Percentiles rank a stretch among this genome's conserved stretches.
These are phyloP conservation scores for Rhododendron molle DNA, from an alignment of 148 eudicot genomes.

Conservation along the genomic window DNA sequence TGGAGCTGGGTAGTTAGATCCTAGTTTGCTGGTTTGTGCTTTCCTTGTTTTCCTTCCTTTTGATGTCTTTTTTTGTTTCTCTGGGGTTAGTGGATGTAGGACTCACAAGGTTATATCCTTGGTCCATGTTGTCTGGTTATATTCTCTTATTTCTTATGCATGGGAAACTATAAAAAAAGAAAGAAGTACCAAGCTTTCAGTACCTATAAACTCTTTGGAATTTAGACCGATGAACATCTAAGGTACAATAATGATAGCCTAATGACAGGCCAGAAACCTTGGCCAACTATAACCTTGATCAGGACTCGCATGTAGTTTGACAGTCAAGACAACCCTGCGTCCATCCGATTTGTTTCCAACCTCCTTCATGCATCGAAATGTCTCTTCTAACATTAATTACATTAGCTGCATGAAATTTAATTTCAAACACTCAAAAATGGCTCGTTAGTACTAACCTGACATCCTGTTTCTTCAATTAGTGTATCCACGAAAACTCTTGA, in stretches of 20 bases:
- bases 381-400: background rate
- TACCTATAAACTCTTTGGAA: background rate
- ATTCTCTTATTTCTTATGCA: background rate
- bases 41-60: background rate
- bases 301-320: background rate
- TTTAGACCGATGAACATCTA: background rate
- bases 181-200: background rate
- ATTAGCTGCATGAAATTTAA: background rate
- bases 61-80: background rate
- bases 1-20: background rate
- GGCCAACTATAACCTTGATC: background rate
- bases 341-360: background rate
- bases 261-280: background rate
- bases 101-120: background rate
- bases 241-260: background rate
- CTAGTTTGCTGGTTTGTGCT: background rate
- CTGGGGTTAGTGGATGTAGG: background rate
- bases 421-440: background rate
- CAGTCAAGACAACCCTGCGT: background rate
- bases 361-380: background rate
- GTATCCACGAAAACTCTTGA: conserved; percentile 85
- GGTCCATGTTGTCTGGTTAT: background rate
- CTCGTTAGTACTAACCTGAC: conserved; percentile 47
- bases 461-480: conserved; percentile 85
- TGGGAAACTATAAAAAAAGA: background rate